Evolutionary conservation across 2,329 filamentous ascomycete genomes (phyloP).

Genomic region (Diplodia scrobiculata): DNA sequence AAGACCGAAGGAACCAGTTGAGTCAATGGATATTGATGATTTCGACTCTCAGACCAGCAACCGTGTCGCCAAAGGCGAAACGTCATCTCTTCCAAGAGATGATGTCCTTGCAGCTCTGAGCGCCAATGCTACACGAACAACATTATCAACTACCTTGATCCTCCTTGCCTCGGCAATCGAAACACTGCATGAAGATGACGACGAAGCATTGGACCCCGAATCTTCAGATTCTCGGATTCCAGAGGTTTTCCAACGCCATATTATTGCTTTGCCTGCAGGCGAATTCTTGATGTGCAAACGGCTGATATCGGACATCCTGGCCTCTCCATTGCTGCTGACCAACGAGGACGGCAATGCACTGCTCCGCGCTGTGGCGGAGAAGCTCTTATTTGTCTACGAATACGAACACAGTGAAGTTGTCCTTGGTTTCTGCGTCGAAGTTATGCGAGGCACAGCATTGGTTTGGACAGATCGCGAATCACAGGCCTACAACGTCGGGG

Average conservation of each 20-base stretch:
- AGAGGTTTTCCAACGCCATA: constrained; percentile 27
- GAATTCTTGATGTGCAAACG: constrained; percentile 31
- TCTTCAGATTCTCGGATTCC: constrained; percentile 25
- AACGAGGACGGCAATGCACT: constrained; percentile 48
- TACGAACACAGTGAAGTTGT: constrained; percentile 75
- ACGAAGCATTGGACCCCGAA: neutral
- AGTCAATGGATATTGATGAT: constrained; percentile 69
- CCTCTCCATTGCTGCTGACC: constrained; percentile 34
- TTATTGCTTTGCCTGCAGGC: constrained; percentile 28
- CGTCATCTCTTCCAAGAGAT: constrained; percentile 52
- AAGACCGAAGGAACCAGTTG: constrained; percentile 42
- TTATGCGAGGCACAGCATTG: constrained; percentile 64
- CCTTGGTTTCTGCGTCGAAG: constrained; percentile 66
- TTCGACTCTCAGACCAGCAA: constrained; percentile 64
- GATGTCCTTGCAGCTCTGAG: constrained; percentile 35
- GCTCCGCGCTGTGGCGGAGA: constrained; percentile 51
- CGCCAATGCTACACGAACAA: constrained; percentile 2
- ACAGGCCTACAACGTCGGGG: constrained; percentile 65
- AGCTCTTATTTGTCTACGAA: constrained; percentile 56
- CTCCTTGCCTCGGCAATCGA: constrained; percentile 28
- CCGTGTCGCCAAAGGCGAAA: constrained; percentile 40
- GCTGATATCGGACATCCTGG: constrained; percentile 30
- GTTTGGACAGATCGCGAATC: constrained; percentile 63
- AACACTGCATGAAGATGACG: neutral
- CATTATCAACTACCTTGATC: constrained; percentile 27